Evolutionary conservation across 2,329 filamentous ascomycete genomes (phyloP).

Genomic region (Diplocarpon rosae): DNA sequence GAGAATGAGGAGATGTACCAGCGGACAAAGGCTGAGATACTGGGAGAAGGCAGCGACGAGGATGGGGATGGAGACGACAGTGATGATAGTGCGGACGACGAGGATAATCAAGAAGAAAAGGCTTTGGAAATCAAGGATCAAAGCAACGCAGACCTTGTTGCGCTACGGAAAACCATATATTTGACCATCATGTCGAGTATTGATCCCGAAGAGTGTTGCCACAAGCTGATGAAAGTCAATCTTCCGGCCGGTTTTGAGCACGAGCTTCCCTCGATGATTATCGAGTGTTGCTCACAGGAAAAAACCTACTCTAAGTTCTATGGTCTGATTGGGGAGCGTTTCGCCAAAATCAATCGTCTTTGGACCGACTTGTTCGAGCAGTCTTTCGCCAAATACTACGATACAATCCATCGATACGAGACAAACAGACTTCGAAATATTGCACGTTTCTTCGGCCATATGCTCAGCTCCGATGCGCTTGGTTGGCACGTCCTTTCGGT

Average conservation of each 20-base stretch:
- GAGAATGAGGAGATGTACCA: conserved; percentile 85
- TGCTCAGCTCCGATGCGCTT: conserved; percentile 78
- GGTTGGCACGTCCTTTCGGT: conserved; percentile 82
- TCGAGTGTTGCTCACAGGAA: conserved; percentile 94
- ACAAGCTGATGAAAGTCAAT: conserved; percentile 93
- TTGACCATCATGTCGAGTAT: conserved; percentile 95
- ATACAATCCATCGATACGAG: conserved; percentile 94
- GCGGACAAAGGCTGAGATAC: conserved; percentile 81
- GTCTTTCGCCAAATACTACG: conserved; percentile 85
- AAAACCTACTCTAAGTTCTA: conserved; percentile 98
- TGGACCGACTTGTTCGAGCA: conserved; percentile 92
- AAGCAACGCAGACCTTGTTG: conserved; percentile 90
- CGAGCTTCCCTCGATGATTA: conserved; percentile 90
- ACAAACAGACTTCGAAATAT: conserved; percentile 93
- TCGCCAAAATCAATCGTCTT: conserved; percentile 88
- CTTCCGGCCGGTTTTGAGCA: conserved; percentile 77
- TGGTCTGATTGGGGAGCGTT: conserved; percentile 84
- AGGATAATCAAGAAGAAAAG: conserved; percentile 67
- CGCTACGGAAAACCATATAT: conserved; percentile 87
- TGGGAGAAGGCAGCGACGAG: conserved; percentile 86
- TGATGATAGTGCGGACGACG: conserved; percentile 57
- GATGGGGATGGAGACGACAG: conserved; percentile 53
- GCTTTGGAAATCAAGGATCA: conserved; percentile 96
- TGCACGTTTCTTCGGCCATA: conserved; percentile 85
- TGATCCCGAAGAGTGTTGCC: conserved; percentile 90